phyloP scores from a whole-genome alignment of 2,329 filamentous ascomycete species.

The Lanzia echinophila region DNA sequence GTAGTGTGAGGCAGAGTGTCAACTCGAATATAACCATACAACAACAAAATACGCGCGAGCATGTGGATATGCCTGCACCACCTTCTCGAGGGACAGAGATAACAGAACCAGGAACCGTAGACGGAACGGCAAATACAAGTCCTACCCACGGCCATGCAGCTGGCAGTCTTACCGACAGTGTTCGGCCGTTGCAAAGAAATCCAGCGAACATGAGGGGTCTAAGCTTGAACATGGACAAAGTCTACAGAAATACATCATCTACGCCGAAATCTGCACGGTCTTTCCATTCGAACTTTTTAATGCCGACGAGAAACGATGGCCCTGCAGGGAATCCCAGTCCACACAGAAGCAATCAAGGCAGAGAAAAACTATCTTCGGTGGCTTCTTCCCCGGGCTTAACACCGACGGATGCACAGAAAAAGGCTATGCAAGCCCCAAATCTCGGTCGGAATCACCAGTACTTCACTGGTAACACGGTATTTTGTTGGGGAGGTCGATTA shows the following conservation, averaged over 20 bases:
- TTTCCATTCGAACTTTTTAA: constrained; percentile 68
- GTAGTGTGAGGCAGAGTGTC: constrained; percentile 50
- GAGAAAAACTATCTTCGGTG: constrained; percentile 77
- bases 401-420: constrained; percentile 36
- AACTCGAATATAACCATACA: constrained; percentile 40
- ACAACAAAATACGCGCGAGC: constrained; percentile 31
- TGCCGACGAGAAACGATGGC: constrained; percentile 50
- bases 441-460: constrained; percentile 79
- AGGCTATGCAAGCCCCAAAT: constrained; percentile 28
- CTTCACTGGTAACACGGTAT: constrained; percentile 88
- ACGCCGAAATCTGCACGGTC: constrained; percentile 65
- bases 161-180: constrained; percentile 68
- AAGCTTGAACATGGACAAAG: constrained; percentile 54
- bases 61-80: constrained; percentile 51
- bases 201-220: constrained; percentile 34
- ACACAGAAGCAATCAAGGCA: constrained; percentile 56
- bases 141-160: constrained; percentile 54
- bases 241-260: constrained; percentile 46
- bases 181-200: constrained; percentile 56
- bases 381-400: constrained; percentile 65
- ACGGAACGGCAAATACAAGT: constrained; percentile 69
- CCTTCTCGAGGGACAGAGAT: constrained; percentile 74
- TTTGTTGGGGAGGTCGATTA: constrained; percentile 76
- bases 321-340: constrained; percentile 41
- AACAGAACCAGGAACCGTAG: constrained; percentile 55